phyloP scores from a whole-genome alignment of 768 basidiomycete species.

The Mycena metata region DNA sequence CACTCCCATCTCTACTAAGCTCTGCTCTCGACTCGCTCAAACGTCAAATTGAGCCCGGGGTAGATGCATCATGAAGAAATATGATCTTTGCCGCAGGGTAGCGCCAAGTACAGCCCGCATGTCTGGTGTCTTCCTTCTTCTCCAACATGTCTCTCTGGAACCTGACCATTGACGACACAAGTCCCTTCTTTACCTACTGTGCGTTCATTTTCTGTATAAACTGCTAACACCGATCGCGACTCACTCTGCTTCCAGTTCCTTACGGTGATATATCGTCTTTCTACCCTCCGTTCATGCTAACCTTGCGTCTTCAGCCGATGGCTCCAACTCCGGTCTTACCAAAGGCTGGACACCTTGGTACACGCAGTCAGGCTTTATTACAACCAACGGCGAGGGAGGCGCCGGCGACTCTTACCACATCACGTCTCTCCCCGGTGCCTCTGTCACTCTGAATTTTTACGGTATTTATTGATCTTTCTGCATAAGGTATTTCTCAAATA shows the following conservation, averaged over 20 bases:
- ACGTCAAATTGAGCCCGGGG: no score
- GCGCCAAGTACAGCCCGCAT: no score
- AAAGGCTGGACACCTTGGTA: slow-evolving; percentile 35
- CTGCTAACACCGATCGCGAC: neutral
- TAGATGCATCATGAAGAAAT: no score
- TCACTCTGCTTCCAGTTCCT: slow-evolving; percentile 22
- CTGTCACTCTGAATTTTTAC: slow-evolving; percentile 24
- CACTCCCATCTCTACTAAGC: no score
- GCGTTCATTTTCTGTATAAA: neutral
- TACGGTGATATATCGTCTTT: slow-evolving; percentile 9
- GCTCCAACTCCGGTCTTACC: slow-evolving; percentile 25
- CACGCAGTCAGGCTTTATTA: slow-evolving; percentile 8
- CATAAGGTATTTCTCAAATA: neutral
- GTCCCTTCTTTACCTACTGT: slow-evolving; percentile 42
- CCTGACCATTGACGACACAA: slow-evolving; percentile 12
- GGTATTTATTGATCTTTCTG: slow-evolving; percentile 2
- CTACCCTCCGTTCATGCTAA: no score
- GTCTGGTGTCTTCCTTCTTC: neutral
- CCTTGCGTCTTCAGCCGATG: slow-evolving; percentile 17
- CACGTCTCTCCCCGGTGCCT: slow-evolving; percentile 25
- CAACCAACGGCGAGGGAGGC: slow-evolving; percentile 13
- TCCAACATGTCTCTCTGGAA: slow-evolving; percentile 14
- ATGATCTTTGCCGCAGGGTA: no score
- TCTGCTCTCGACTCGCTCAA: no score
- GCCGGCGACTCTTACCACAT: slow-evolving; percentile 24